Base-by-base conservation (phyloP, 2,329 filamentous ascomycete genomes). In the Anthostomella pinea region DNA sequence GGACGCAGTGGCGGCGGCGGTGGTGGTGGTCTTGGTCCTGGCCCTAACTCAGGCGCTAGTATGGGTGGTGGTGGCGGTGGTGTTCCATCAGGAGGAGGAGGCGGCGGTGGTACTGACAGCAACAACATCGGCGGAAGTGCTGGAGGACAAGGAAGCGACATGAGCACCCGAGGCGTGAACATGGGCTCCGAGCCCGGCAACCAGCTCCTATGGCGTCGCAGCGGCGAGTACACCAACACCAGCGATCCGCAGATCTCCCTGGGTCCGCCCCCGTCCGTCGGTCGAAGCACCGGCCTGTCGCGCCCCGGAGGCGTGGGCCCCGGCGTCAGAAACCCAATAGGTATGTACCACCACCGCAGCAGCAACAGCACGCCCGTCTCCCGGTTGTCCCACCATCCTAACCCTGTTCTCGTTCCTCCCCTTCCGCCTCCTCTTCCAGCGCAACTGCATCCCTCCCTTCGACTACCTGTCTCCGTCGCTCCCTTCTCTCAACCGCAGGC, bases 121-220 rank as follows among this genome's bases (percentile, higher is more conserved):
- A n/a, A n/a, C n/a, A n/a, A n/a, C n/a, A n/a, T n/a, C n/a, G n/a
- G n/a, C n/a, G n/a, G n/a, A n/a, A n/a, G n/a, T n/a, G 32, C 29
- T n/a, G 33, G 24, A 8, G 34, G 13, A 14, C 33, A 20, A 3
- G 37, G 41, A 16, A 25, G 11, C 16, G 22, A 32, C 22, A 22
- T 11, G 11, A 13, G 10, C 28, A 14, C n/a, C n/a, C n/a, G n/a
- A 7, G 39, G 20, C 8, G 11, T 23, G 8, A 30, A 31, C 17
- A 26, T 42, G 31, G 10, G 33, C 5, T 23, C 41, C 7, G 35
- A 41, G 9, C 11, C 27, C n/a, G 33, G 33, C 6, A 35, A 36
- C 6, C 45, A 48, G 11, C 26, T 45, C 31, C 28, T 26, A 8
- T 54, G 50, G 51, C 46, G 49, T 18, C 49, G 47, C 6, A 21